These are phyloP conservation scores for Logfia minima DNA, from an alignment of 129 eudicot genomes.

Conservation along the genomic window DNA sequence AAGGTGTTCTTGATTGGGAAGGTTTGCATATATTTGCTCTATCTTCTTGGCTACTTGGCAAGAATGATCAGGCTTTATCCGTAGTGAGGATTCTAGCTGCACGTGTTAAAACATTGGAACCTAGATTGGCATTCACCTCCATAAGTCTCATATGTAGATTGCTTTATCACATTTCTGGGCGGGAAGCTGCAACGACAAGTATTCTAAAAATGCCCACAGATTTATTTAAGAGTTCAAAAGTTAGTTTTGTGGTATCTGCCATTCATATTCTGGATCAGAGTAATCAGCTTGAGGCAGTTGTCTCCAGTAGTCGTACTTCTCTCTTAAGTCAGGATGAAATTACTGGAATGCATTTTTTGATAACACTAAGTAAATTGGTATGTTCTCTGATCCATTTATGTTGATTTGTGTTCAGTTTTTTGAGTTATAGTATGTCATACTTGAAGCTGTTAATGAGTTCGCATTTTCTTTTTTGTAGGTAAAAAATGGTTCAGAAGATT, in stretches of 20 bases:
- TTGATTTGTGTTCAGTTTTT: not conserved
- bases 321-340: slow-evolving; percentile 63
- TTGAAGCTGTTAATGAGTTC: slow-evolving; percentile 9
- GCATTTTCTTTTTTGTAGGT: slow-evolving; percentile 46
- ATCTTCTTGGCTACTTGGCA: slow-evolving; percentile 73
- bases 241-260: slow-evolving; percentile 80
- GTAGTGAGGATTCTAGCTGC: slow-evolving; percentile 63
- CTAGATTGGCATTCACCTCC: slow-evolving; percentile 48
- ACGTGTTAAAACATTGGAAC: slow-evolving; percentile 57
- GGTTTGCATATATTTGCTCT: slow-evolving; percentile 81
- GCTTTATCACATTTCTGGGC: slow-evolving; percentile 65
- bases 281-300: slow-evolving; percentile 72
- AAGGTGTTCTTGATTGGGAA: slow-evolving; percentile 70
- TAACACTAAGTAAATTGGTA: slow-evolving; percentile 80
- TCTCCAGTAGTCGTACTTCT: slow-evolving; percentile 67
- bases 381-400: slow-evolving; percentile 25
- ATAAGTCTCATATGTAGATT: slow-evolving; percentile 69
- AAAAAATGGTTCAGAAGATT: slow-evolving; percentile 44
- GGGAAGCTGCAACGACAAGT: slow-evolving; percentile 54
- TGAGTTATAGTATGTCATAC: slow-evolving; percentile 19
- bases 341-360: slow-evolving; percentile 66
- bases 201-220: slow-evolving; percentile 79
- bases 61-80: slow-evolving; percentile 66
- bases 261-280: slow-evolving; percentile 70
- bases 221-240: slow-evolving; percentile 69